Base-by-base conservation (phyloP, 192 early-diverging fungal genomes). In the Lunasporangiospora selenospora region DNA sequence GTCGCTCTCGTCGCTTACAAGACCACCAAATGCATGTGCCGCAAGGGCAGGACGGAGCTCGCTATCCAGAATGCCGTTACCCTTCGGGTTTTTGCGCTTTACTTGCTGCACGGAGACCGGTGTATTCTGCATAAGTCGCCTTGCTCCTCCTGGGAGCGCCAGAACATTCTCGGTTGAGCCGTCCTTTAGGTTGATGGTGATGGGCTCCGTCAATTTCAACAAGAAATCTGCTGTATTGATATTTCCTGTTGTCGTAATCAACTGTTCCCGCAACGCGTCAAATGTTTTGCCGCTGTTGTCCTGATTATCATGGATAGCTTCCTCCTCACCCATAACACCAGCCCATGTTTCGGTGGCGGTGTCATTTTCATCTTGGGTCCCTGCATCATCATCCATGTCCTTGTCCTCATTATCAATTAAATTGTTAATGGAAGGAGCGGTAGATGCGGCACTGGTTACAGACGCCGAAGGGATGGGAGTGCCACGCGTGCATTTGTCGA, bases 1-100 rank as follows among this genome's bases (percentile, higher is more conserved):
- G 6, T 27, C 26, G 36, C 51, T 37, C 19, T 53, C 36, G 27
- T 4, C 7, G 51, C 40, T 38, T 10, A 39, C 51, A 37, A 53
- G 51, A 53, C 36, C 36, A 53, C 51, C 51, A 24, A 53, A 39
- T 6, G 51, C 51, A 38, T 53, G 51, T 39, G 51, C 37, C 40
- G 51, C 51, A 39, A 53, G 51, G 51, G 37, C 36, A 39, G 51
- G 19, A 37, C 51, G 36, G 51, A 53, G 33, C 51, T 39, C 36
- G n/a, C 51, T 19, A 38, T 39, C 51, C 40, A 39, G 36, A 39
- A 53, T 24, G 37, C 15, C 37, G 37, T 39, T 39, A 30, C 51
- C 19, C 33, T 53, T 39, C 27, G 27, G 3, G 44, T 15, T 19
- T 1, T 29, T 23, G 47, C 27, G 47, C 47, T 49, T 49, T 6